Percentiles rank a stretch among this genome's conserved stretches.
phyloP scores from a whole-genome alignment of 257 asterid species.

The Agastache rugosa region DNA sequence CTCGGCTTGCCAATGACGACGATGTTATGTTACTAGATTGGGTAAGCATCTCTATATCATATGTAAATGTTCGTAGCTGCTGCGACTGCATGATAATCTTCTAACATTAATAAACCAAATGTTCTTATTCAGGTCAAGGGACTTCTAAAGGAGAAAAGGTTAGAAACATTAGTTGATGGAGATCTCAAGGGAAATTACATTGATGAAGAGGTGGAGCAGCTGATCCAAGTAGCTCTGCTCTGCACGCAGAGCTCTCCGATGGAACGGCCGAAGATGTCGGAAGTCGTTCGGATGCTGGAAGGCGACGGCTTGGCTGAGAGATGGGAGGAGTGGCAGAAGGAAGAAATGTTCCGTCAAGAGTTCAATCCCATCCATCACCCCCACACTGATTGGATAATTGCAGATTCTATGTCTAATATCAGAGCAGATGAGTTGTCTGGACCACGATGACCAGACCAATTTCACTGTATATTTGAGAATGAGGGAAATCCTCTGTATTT shows the following conservation, averaged over 20 bases:
- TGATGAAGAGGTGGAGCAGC: conserved; percentile 82
- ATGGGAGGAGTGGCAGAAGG: conserved; percentile 98
- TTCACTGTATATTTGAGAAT: neutral
- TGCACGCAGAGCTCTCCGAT: conserved; percentile 71
- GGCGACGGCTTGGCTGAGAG: conserved; percentile 91
- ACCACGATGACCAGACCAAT: conserved; percentile 57
- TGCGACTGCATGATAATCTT: neutral
- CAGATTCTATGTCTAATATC: conserved; percentile 63
- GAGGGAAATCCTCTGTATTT: conserved; percentile 13
- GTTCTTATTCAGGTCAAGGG: conserved; percentile 67
- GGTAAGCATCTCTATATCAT: conserved; percentile 52
- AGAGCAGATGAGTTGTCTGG: conserved; percentile 81
- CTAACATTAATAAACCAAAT: neutral
- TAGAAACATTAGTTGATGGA: conserved; percentile 79
- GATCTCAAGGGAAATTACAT: conserved; percentile 78
- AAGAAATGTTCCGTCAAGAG: conserved; percentile 76
- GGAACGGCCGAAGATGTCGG: conserved; percentile 94
- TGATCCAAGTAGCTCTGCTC: conserved; percentile 87
- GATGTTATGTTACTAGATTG: conserved; percentile 94
- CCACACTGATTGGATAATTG: conserved; percentile 65
- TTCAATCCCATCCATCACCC: conserved; percentile 58
- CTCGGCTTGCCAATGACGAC: conserved; percentile 88
- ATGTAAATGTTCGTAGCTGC: neutral
- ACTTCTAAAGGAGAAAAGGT: conserved; percentile 76
- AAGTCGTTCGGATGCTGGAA: conserved; percentile 87